Percentiles rank a stretch among this genome's conserved stretches.
These are phyloP conservation scores for Botrytis squamosa DNA, from an alignment of 2,329 filamentous ascomycete genomes.

Conservation along the genomic window DNA sequence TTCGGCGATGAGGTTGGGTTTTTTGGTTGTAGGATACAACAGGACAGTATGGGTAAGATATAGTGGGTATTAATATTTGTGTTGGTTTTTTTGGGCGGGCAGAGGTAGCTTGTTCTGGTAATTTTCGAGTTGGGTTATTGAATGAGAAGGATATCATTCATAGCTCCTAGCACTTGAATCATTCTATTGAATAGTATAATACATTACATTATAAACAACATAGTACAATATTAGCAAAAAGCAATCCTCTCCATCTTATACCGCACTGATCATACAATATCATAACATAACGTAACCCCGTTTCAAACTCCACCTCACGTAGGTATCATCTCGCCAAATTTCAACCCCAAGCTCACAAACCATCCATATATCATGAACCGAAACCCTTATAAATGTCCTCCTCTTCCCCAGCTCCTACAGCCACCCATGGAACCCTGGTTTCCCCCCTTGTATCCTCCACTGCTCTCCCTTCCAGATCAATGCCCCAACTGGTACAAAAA, in stretches of 20 bases:
- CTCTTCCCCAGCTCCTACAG: conserved; percentile 17
- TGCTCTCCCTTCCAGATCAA: conserved; percentile 35
- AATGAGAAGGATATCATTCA: background rate
- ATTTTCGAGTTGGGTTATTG: background rate
- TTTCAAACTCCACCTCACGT: background rate
- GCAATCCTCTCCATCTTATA: background rate
- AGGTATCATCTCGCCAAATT: background rate
- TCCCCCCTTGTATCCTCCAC: conserved; percentile 30
- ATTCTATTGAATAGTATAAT: background rate
- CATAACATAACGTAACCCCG: background rate
- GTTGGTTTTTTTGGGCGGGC: background rate
- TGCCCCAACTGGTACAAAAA: conserved; percentile 31
- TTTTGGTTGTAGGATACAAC: background rate
- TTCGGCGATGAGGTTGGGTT: background rate
- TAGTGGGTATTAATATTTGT: background rate
- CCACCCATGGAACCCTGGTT: conserved; percentile 32
- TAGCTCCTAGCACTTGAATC: background rate
- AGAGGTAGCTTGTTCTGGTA: background rate
- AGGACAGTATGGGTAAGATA: background rate
- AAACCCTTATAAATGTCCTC: background rate
- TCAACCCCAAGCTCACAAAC: background rate
- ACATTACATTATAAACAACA: background rate
- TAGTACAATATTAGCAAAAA: background rate
- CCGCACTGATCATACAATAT: background rate
- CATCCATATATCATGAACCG: background rate